phyloP scores from a whole-genome alignment of 2,329 filamentous ascomycete species.

The Cadophora luteo-olivacea region DNA sequence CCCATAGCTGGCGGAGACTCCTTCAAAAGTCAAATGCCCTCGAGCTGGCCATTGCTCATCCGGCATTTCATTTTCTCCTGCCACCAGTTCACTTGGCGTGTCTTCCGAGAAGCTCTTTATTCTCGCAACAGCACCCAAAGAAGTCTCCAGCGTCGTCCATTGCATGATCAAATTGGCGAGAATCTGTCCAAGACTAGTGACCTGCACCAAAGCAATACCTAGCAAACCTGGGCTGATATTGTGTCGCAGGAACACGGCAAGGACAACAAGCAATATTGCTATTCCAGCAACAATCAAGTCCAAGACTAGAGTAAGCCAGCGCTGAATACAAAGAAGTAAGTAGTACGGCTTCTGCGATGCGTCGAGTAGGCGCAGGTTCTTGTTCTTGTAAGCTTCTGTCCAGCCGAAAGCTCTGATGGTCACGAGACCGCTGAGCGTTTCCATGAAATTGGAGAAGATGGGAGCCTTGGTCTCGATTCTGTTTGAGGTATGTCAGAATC shows the following conservation, averaged over 20 bases:
- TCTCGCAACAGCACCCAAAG: conserved; percentile 61
- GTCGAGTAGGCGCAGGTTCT: conserved; percentile 55
- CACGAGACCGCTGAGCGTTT: conserved; percentile 51
- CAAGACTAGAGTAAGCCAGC: conserved; percentile 57
- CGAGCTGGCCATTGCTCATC: conserved; percentile 43
- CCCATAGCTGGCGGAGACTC: conserved; percentile 41
- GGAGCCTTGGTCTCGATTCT: conserved; percentile 50
- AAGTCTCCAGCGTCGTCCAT: conserved; percentile 64
- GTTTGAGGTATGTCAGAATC: not conserved
- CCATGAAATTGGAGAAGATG: conserved; percentile 54
- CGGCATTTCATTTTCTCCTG: conserved; percentile 18
- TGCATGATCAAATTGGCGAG: conserved; percentile 52
- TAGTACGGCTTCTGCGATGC: conserved; percentile 63
- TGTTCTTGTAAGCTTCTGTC: conserved; percentile 46
- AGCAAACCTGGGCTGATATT: conserved; percentile 9
- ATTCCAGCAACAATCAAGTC: conserved; percentile 34
- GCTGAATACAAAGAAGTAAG: conserved; percentile 60
- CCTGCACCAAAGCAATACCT: conserved; percentile 48
- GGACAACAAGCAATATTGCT: conserved; percentile 46
- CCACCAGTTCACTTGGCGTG: conserved; percentile 45
- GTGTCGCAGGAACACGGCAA: conserved; percentile 10
- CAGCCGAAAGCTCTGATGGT: conserved; percentile 53
- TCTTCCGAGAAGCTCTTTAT: conserved; percentile 59
- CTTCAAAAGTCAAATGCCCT: conserved; percentile 44
- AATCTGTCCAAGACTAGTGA: conserved; percentile 45